phyloP scores from a whole-genome alignment of 2,329 filamentous ascomycete genomes.

The Pseudocercospora crystallina region DNA sequence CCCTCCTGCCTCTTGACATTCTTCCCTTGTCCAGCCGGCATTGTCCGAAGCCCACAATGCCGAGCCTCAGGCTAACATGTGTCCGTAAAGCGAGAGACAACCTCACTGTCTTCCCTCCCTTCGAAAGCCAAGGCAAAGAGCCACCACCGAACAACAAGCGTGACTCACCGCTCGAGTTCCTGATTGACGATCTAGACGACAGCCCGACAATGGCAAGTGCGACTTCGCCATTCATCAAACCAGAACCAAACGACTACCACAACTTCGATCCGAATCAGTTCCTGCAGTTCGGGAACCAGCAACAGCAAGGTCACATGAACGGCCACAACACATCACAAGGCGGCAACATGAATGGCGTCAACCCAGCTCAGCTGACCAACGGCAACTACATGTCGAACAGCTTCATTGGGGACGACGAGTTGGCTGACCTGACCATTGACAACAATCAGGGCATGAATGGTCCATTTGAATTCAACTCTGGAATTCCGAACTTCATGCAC shows the following conservation, averaged over 20 bases:
- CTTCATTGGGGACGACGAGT: constrained; percentile 87
- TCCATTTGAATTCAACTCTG: constrained; percentile 43
- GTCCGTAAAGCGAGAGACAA: constrained; percentile 20
- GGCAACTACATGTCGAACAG: constrained; percentile 54
- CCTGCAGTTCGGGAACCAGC: constrained; percentile 31
- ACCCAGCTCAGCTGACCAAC: constrained; percentile 83
- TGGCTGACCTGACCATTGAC: constrained; percentile 66
- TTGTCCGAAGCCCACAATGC: constrained; percentile 4
- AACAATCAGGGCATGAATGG: constrained; percentile 33
- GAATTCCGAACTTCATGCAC: constrained; percentile 51
- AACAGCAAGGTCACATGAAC: constrained; percentile 26
- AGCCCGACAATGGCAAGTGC: constrained; percentile 52
- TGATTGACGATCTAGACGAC: constrained; percentile 32
- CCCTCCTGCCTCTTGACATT: neutral
- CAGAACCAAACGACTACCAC: constrained; percentile 60
- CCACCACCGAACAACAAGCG: constrained; percentile 27
- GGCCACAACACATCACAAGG: constrained; percentile 32
- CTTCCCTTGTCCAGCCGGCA: neutral
- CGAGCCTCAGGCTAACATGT: constrained; percentile 18
- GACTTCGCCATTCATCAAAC: constrained; percentile 64
- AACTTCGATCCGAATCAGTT: constrained; percentile 50
- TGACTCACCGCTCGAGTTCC: constrained; percentile 37
- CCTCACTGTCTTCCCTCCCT: constrained; percentile 37
- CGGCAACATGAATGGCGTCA: constrained; percentile 60
- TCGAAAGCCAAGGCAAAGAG: constrained; percentile 30